Evolutionary conservation across 768 basidiomycete genomes (phyloP).

Genomic region (Phanerodontia chrysosporium): DNA sequence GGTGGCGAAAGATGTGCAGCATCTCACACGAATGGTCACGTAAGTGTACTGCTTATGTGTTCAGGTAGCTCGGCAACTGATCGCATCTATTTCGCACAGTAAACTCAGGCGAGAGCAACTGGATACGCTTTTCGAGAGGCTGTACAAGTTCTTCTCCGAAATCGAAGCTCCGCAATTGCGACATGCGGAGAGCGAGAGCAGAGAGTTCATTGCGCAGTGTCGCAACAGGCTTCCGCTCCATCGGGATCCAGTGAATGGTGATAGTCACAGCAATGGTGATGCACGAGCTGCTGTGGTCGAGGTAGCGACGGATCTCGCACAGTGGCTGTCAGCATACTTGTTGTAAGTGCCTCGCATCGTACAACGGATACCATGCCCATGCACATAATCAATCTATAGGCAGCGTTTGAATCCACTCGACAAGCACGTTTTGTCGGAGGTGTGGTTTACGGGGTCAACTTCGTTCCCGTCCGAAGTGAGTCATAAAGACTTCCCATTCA

Average conservation of each 20-base stretch:
- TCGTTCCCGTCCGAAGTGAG: slow-evolving; percentile 67
- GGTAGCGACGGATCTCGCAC: slow-evolving; percentile 30
- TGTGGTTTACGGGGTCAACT: slow-evolving; percentile 67
- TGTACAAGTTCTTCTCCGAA: slow-evolving; percentile 36
- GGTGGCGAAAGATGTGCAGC: slow-evolving; percentile 38
- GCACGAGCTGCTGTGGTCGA: slow-evolving; percentile 8
- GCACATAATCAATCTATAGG: slow-evolving; percentile 27
- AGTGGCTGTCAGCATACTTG: slow-evolving; percentile 50
- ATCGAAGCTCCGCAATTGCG: slow-evolving; percentile 29
- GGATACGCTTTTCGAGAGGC: slow-evolving; percentile 33
- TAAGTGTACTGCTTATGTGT: slow-evolving; percentile 23
- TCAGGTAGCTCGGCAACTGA: no score
- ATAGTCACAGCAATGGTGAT: neutral
- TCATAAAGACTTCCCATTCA: neutral
- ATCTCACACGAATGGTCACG: slow-evolving; percentile 46
- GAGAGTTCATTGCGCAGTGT: slow-evolving; percentile 13
- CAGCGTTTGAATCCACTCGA: slow-evolving; percentile 43
- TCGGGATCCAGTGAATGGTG: neutral
- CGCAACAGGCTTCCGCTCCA: slow-evolving; percentile 10
- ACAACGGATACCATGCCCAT: neutral
- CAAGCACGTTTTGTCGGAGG: slow-evolving; percentile 52
- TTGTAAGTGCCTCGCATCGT: slow-evolving; percentile 32
- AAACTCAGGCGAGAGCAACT: slow-evolving; percentile 37
- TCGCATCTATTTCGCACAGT: slow-evolving; percentile 27
- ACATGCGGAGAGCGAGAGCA: slow-evolving; percentile 29